Evolutionary conservation across 164 flowering plant species (phyloP).

Genomic region (Paratinospora sagittata): DNA sequence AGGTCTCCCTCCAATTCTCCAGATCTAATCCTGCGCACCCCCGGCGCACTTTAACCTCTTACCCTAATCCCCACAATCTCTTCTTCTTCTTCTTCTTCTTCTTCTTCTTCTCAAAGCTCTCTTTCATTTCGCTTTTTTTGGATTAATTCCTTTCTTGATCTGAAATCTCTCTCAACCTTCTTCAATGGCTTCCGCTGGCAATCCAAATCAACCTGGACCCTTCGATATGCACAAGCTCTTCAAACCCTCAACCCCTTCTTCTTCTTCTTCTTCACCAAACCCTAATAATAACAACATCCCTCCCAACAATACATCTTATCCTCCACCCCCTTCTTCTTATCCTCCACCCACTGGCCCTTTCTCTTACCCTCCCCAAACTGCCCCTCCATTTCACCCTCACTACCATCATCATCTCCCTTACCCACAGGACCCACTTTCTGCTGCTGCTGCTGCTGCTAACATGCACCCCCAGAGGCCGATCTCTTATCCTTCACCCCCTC

Average conservation of each 20-base stretch:
- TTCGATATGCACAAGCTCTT: conserved; percentile 66
- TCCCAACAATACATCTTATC: conserved; percentile 13
- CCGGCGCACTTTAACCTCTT: background rate
- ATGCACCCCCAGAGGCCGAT: conserved; percentile 41
- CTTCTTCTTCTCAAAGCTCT: background rate
- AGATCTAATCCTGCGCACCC: background rate
- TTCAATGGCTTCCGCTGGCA: conserved; percentile 55
- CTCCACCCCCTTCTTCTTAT: conserved; percentile 42
- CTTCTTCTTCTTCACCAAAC: conserved; percentile 14
- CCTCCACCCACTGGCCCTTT: conserved; percentile 37
- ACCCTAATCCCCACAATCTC: background rate
- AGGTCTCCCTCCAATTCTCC: background rate
- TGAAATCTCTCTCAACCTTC: background rate
- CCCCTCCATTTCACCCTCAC: conserved; percentile 33
- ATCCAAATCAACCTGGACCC: conserved; percentile 38
- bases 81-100: too few species aligned
- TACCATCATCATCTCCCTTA: conserved; percentile 23
- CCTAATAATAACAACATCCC: conserved; percentile 19
- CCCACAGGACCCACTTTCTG: conserved; percentile 13
- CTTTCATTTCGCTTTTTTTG: background rate
- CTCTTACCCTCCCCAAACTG: conserved; percentile 45
- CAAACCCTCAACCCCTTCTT: conserved; percentile 35
- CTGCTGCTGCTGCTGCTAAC: conserved; percentile 10
- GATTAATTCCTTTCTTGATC: too few species aligned
- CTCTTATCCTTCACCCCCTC: conserved; percentile 47